Conservation (phyloP, 2,329 filamentous ascomycete genomes). For the Helotiales sp. region DNA sequence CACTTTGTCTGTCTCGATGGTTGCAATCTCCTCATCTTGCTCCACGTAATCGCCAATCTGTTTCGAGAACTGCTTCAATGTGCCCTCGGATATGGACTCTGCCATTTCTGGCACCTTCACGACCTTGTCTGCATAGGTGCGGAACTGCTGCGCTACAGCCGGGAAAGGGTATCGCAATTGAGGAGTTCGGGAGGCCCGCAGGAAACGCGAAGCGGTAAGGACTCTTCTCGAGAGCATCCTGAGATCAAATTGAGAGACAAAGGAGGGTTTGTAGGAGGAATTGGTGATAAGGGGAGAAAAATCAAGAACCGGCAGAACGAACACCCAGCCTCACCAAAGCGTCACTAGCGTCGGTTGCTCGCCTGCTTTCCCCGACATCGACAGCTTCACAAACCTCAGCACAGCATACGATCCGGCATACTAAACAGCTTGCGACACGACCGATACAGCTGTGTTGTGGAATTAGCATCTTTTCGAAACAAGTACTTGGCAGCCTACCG, state of each 20-base stretch:
- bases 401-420: background rate
- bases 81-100: constrained; percentile 97
- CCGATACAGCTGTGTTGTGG: background rate
- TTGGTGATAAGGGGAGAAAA: constrained; percentile 17
- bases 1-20: constrained; percentile 99
- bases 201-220: constrained; percentile 34
- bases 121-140: constrained; percentile 73
- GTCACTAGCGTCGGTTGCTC: constrained; percentile 13
- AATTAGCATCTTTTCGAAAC: constrained; percentile 1
- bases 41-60: constrained; percentile 91
- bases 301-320: constrained; percentile 8
- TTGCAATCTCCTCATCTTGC: constrained; percentile 95
- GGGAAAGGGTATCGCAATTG: constrained; percentile 43
- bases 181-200: constrained; percentile 31
- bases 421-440: background rate
- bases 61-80: constrained; percentile 93
- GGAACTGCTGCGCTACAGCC: constrained; percentile 51
- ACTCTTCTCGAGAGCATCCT: constrained; percentile 36
- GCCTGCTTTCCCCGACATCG: constrained; percentile 17
- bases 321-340: constrained; percentile 18
- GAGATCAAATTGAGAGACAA: background rate
- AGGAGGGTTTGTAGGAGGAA: constrained; percentile 21
- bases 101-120: constrained; percentile 98
- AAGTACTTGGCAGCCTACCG: background rate
- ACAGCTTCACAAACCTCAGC: constrained; percentile 2